Evolutionary conservation across 2,329 filamentous ascomycete species (phyloP).

Genomic region (Chrysosphaeria jannelii): DNA sequence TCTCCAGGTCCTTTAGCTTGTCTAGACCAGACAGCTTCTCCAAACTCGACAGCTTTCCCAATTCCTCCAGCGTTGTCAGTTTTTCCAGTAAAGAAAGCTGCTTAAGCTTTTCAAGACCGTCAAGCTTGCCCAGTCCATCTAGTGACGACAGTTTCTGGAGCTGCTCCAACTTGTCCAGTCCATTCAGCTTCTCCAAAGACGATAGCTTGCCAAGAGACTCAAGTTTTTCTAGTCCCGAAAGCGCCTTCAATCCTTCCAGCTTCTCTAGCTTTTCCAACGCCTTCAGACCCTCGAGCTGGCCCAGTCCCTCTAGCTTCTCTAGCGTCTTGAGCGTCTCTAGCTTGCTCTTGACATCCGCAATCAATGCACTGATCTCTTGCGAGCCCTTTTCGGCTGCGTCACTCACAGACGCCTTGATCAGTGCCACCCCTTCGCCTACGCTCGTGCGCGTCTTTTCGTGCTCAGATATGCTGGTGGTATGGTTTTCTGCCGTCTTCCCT

Average conservation of each 20-base stretch:
- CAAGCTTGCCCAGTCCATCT: constrained; percentile 11
- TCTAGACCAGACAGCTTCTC: constrained; percentile 1
- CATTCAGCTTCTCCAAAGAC: constrained; percentile 14
- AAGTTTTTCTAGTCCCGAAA: constrained; percentile 1
- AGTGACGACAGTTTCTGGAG: constrained; percentile 1
- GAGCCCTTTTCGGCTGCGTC: constrained; percentile 61
- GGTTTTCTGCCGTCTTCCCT: constrained; percentile 42
- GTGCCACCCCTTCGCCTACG: too few species aligned
- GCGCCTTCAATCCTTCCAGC: constrained; percentile 3
- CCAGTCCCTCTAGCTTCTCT: constrained; percentile 3
- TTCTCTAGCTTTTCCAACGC: constrained; percentile 3
- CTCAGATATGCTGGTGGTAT: constrained; percentile 43
- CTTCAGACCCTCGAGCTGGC: constrained; percentile 2
- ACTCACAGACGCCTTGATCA: too few species aligned
- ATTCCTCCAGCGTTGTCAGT: constrained; percentile 1
- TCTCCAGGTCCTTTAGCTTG: constrained; percentile 17
- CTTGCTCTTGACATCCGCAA: constrained; percentile 52
- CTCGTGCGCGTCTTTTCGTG: constrained; percentile 60
- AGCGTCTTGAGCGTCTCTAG: constrained; percentile 42
- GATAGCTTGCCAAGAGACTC: constrained; percentile 12
- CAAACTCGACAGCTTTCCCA: constrained; percentile 25
- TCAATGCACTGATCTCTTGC: constrained; percentile 60
- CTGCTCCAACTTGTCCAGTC: constrained; percentile 9
- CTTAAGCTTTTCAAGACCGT: not conserved
- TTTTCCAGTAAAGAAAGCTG: constrained; percentile 21